A percentile compares a stretch with the other conserved stretches of the same genome.
Evolutionary conservation across 805 yeast species (phyloP).

Genomic region (Jamesozyma lodderae): DNA sequence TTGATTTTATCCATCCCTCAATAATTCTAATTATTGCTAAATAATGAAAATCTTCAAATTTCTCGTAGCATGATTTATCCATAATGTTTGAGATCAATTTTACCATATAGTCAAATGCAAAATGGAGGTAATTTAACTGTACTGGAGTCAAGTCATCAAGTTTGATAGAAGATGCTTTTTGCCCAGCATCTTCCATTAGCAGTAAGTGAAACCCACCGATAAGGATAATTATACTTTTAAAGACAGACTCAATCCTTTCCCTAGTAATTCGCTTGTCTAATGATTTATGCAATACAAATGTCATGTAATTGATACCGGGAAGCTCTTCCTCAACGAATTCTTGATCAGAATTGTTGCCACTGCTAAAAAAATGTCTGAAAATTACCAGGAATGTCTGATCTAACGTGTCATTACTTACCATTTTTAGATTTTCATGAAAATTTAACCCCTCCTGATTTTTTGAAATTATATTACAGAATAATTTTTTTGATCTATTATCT

Average conservation of each 20-base stretch:
- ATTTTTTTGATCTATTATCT: background rate
- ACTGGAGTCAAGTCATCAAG: constrained; percentile 2
- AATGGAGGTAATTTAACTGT: constrained; percentile 24
- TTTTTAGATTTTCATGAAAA: background rate
- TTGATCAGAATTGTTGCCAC: no score
- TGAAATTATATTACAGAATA: background rate
- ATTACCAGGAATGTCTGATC: background rate
- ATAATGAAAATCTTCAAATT: constrained; percentile 10
- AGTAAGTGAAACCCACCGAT: constrained; percentile 25
- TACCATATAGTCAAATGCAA: constrained; percentile 32
- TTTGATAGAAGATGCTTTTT: background rate
- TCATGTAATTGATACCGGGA: no score
- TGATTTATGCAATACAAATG: constrained; percentile 11
- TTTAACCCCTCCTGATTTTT: background rate
- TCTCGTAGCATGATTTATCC: constrained; percentile 13
- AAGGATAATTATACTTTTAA: constrained; percentile 15
- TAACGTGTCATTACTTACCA: background rate
- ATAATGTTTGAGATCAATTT: constrained; percentile 25
- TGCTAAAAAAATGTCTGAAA: constrained; percentile 3
- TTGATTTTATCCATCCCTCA: constrained; percentile 46
- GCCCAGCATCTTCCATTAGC: constrained; percentile 2
- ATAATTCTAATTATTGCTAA: constrained; percentile 40
- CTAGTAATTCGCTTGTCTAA: background rate
- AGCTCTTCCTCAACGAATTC: no score
- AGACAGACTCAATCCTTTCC: constrained; percentile 11